Evolutionary conservation across 345 rosid genomes (phyloP), one percentile per base, ranked within the genome.

Genomic region (Dimocarpus longan): DNA sequence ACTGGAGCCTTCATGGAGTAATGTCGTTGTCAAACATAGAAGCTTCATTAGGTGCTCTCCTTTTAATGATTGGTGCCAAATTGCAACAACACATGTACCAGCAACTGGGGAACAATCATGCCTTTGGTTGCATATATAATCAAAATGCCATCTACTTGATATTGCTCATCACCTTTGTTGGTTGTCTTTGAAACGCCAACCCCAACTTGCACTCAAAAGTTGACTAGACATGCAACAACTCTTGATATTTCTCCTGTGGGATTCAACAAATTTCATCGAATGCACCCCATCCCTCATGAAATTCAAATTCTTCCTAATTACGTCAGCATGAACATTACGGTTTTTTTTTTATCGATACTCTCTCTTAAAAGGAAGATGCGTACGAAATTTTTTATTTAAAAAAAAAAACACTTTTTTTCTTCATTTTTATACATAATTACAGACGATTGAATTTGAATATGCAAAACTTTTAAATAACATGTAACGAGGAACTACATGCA

Each of bases 41-140:
- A 46, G 37, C 37, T 32, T 32, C 37, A 32, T 32, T 32, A 32
- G 37, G 2, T 32, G 37, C 52, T 46, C 57, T 43, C 8, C 26
- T 69, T 70, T 70, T 46, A 22, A 48, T 70, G 73, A 48, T 22
- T 48, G 57, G n/a, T 5, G 60, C 19, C 73, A 69, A 69, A 54
- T 40, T 18, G 71, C 71, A 39, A 32, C 5, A 46, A 46, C 52
- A 46, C 1, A 46, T 8, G 12, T 46, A 46, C 10, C 52, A 46
- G 10, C 52, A 46, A 46, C 8, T 46, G 52, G 10, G 73, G 32
- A 21, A 70, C 54, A 44, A 46, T 5, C 24, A 15, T 70, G 68
- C 15, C 12, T 26, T 65, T 37, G 8, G 48, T 67, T 39, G 70
- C 9, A 18, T 4, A 39, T 18, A 4, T 39, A 67, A 67, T 40